Percentiles rank a stretch among this genome's conserved stretches.
These are phyloP conservation scores for Stachybotrys elegans DNA, from an alignment of 2,329 filamentous ascomycete species.

Conservation along the genomic window DNA sequence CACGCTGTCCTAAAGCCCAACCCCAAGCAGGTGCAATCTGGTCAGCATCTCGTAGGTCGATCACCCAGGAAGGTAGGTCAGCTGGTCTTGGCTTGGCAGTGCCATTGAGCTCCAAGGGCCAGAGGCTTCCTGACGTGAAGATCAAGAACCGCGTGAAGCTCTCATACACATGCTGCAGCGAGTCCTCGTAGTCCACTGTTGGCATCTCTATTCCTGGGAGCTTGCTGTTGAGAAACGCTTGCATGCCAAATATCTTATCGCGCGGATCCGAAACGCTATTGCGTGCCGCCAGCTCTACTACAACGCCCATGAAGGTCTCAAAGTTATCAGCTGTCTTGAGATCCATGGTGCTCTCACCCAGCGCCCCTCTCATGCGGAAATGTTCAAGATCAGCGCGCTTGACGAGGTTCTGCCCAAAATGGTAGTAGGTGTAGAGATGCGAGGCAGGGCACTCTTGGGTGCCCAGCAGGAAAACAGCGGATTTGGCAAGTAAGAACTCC, in stretches of 20 bases:
- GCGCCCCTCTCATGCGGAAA: not conserved
- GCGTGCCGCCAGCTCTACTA: not conserved
- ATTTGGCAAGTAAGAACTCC: slow-evolving; percentile 10
- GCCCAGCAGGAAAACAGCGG: not conserved
- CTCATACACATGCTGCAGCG: too few relatives aligned
- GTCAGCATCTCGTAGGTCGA: too few relatives aligned
- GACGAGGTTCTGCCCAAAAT: not conserved
- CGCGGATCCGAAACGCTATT: not conserved
- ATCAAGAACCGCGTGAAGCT: too few relatives aligned
- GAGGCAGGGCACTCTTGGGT: not conserved
- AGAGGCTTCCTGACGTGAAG: too few relatives aligned
- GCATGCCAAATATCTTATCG: not conserved
- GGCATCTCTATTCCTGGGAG: too few relatives aligned
- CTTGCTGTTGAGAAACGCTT: too few relatives aligned
- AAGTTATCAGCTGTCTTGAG: not conserved
- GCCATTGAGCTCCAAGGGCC: too few relatives aligned
- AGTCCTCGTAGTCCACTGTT: too few relatives aligned
- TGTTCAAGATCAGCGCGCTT: not conserved
- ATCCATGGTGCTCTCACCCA: not conserved
- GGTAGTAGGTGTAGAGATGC: not conserved
- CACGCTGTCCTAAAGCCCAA: too few relatives aligned
- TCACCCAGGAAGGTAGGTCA: too few relatives aligned
- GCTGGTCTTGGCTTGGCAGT: too few relatives aligned
- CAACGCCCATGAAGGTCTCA: not conserved
- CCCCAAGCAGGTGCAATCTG: too few relatives aligned